These are phyloP conservation scores for Chaetomium strumarium DNA, from an alignment of 2,329 filamentous ascomycete species.

Conservation along the genomic window DNA sequence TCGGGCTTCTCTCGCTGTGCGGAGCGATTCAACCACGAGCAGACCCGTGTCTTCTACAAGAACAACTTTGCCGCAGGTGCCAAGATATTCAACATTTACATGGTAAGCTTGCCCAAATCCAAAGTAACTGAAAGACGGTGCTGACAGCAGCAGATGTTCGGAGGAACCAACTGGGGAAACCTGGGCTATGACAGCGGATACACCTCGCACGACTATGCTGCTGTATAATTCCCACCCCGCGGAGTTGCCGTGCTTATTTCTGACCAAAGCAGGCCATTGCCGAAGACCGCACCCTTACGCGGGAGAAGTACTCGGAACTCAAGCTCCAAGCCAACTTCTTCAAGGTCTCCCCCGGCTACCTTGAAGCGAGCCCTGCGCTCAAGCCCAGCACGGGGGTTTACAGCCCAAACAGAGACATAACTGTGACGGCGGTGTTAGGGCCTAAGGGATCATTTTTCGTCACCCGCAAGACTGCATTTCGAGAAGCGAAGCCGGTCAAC, in stretches of 20 bases:
- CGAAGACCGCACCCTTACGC: conserved; percentile 49
- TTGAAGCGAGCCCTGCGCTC: conserved; percentile 51
- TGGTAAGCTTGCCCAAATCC: conserved; percentile 42
- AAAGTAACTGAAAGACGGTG: background rate
- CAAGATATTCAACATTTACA: conserved; percentile 67
- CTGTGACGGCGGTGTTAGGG: conserved; percentile 56
- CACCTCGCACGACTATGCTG: conserved; percentile 51
- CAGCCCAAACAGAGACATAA: conserved; percentile 45
- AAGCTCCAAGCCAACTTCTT: background rate
- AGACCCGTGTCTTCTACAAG: conserved; percentile 74
- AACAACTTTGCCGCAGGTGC: conserved; percentile 62
- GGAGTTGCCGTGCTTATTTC: background rate
- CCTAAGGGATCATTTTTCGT: conserved; percentile 57
- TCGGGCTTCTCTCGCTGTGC: conserved; percentile 62
- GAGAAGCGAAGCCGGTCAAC: conserved; percentile 47
- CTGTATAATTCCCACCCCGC: conserved; percentile 28
- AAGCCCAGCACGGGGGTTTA: conserved; percentile 46
- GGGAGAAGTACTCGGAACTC: conserved; percentile 7
- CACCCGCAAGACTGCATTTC: conserved; percentile 60
- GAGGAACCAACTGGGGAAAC: conserved; percentile 82
- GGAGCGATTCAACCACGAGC: conserved; percentile 63
- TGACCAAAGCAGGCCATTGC: conserved; percentile 44
- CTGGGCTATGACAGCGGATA: conserved; percentile 63
- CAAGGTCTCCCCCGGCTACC: conserved; percentile 57
- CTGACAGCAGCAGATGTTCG: conserved; percentile 48